Evolutionary conservation across 305 asterid species (phyloP), one percentile per base, ranked within the genome.

Genomic region (Fraxinus sp.): DNA sequence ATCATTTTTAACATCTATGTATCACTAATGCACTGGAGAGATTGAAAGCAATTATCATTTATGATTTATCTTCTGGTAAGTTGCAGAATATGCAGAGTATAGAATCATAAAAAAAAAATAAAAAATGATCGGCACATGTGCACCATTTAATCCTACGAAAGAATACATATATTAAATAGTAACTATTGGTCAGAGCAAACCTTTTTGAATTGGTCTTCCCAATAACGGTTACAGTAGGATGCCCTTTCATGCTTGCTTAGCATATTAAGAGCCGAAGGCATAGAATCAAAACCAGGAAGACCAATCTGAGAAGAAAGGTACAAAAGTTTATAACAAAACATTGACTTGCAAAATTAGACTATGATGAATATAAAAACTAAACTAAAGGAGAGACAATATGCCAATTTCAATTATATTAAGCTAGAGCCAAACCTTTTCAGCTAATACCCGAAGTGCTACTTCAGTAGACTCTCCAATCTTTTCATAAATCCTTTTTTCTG

Each of bases 121-220:
- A 44, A 44, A 41, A 0, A 71, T 71, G 39, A 71, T 71, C 13
- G 24, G 44, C 44, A 32, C 76, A 5, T 32, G 39, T 11, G 44
- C 37, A 71, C 41, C 20, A 13, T 32, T 71, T 32, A 18, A 32
- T 26, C 76, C 36, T 71, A 16, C 24, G 2, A 14, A 71, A 71
- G 22, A 32, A 71, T 5, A 33, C 76, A 32, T 32, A 13, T 5
- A 30, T 52, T 24, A 59, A 79, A 75, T 41, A 28, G 86, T 59
- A 68, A 80, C 74, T 82, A 81, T 64, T 4, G 62, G 64, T 37
- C 79, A 88, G 81, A 85, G 76, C 89, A 86, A 79, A 97, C 99
- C 99, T 93, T 97, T 90, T 93, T 97, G 92, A 94, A 97, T 86
- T 97, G 98, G 88, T 90, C 89, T 90, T 97, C 99, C 99, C 99